Percentiles rank a stretch among this genome's conserved stretches.
These are phyloP conservation scores for Fusarium tanahbumbuense DNA, from an alignment of 2,329 filamentous ascomycete genomes.

Conservation along the genomic window DNA sequence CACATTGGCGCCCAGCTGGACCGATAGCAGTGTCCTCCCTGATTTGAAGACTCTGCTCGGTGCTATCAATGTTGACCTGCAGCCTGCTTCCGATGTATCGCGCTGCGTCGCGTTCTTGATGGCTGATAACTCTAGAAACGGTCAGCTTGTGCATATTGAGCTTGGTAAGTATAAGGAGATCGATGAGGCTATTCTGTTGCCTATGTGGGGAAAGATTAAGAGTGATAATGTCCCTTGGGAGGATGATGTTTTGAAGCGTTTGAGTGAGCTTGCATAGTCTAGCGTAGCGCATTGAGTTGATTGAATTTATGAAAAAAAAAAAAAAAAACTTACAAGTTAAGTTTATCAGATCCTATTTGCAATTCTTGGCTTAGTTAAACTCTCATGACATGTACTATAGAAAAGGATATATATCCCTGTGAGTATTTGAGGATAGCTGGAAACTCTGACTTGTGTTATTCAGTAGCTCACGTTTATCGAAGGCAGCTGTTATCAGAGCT, in stretches of 20 bases:
- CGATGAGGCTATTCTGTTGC: constrained; percentile 58
- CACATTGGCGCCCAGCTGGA: constrained; percentile 67
- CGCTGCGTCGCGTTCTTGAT: constrained; percentile 62
- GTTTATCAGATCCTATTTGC: background rate
- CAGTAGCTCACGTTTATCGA: fast-evolving
- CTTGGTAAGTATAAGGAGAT: constrained; percentile 64
- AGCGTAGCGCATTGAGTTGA: background rate
- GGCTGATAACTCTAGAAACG: constrained; percentile 59
- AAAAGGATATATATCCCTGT: too few species aligned
- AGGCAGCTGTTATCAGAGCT: background rate
- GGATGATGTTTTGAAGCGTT: constrained; percentile 51
- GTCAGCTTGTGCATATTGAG: constrained; percentile 64
- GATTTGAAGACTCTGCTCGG: constrained; percentile 51
- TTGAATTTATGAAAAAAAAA: too few species aligned
- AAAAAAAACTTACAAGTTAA: background rate
- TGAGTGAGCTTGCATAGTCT: constrained; percentile 11
- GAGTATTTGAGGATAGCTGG: too few species aligned
- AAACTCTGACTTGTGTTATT: too few species aligned
- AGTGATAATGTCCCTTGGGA: constrained; percentile 50
- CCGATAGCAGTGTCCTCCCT: constrained; percentile 61
- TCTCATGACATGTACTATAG: too few species aligned
- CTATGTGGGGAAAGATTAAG: constrained; percentile 49
- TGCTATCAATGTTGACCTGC: constrained; percentile 55
- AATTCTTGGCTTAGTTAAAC: too few species aligned
- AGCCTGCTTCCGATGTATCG: constrained; percentile 61